Evolutionary conservation across 2,329 filamentous ascomycete species (phyloP).

Genomic region (Aspergillus cejpii): DNA sequence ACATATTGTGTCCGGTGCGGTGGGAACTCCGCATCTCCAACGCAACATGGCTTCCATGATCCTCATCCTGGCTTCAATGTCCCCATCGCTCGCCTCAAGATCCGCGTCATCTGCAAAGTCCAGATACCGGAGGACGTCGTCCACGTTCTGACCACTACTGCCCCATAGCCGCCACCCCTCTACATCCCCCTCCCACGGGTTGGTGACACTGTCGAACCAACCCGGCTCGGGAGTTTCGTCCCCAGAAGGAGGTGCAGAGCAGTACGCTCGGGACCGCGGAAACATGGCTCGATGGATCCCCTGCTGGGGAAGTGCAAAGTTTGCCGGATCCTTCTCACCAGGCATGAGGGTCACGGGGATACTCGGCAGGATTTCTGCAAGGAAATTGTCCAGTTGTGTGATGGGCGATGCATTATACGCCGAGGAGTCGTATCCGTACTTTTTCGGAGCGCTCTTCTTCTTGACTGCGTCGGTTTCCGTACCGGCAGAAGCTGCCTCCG

Average conservation of each 20-base stretch:
- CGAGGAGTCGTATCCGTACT: slow-evolving; percentile 89
- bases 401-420: slow-evolving; percentile 83
- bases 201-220: slow-evolving; percentile 86
- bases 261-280: slow-evolving; percentile 64
- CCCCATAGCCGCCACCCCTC: slow-evolving; percentile 85
- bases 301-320: slow-evolving; percentile 84
- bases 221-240: slow-evolving; percentile 46
- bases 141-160: slow-evolving; percentile 84
- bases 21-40: slow-evolving; percentile 87
- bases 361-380: slow-evolving; percentile 71
- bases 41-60: slow-evolving; percentile 94
- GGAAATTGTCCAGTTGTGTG: slow-evolving; percentile 73
- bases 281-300: slow-evolving; percentile 91
- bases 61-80: slow-evolving; percentile 64
- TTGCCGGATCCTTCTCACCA: slow-evolving; percentile 77
- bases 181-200: slow-evolving; percentile 85
- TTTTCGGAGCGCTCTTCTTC: slow-evolving; percentile 57
- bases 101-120: slow-evolving; percentile 40
- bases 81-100: slow-evolving; percentile 22
- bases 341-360: slow-evolving; percentile 86
- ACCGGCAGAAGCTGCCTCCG: slow-evolving; percentile 37
- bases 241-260: slow-evolving; percentile 30
- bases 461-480: slow-evolving; percentile 17
- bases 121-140: slow-evolving; percentile 90
- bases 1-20: slow-evolving; percentile 93